phyloP scores from a whole-genome alignment of 1,139 yeast species.

The Sugiyamaella pinicola region DNA sequence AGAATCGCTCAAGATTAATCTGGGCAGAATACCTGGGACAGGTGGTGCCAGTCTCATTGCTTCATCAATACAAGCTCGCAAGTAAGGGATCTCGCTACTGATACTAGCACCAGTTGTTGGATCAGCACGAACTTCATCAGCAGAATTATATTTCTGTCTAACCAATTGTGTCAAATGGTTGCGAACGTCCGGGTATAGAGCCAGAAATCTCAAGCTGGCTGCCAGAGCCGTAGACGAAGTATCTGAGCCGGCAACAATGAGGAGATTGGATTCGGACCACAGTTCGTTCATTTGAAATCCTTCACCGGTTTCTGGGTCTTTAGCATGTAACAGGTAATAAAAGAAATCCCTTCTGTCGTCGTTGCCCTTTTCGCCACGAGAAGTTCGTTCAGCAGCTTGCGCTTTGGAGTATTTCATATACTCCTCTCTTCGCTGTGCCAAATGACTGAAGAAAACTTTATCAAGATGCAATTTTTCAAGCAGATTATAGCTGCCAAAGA shows the following conservation, averaged over 20 bases:
- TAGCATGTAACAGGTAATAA: slow-evolving; percentile 27
- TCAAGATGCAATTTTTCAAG: slow-evolving; percentile 27
- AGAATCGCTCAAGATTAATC: slow-evolving; percentile 21
- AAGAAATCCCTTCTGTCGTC: slow-evolving; percentile 27
- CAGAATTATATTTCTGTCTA: slow-evolving; percentile 22
- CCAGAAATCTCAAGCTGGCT: slow-evolving; percentile 26
- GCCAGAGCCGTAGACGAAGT: slow-evolving; percentile 29
- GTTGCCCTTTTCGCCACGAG: slow-evolving; percentile 24
- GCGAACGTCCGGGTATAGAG: slow-evolving; percentile 26
- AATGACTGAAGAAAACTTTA: slow-evolving; percentile 25
- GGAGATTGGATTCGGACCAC: slow-evolving; percentile 29
- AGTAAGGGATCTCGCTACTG: slow-evolving; percentile 23
- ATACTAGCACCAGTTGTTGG: slow-evolving; percentile 15
- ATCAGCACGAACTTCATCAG: slow-evolving; percentile 23
- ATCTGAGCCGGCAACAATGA: slow-evolving; percentile 31
- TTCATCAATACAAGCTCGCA: slow-evolving; percentile 29
- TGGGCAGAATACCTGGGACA: slow-evolving; percentile 29
- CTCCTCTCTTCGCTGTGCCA: slow-evolving; percentile 24
- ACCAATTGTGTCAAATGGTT: slow-evolving; percentile 20
- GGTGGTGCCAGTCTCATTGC: slow-evolving; percentile 31
- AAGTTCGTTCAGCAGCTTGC: slow-evolving; percentile 28
- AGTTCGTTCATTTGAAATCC: slow-evolving; percentile 28
- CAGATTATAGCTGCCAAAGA: slow-evolving; percentile 24
- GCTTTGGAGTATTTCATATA: slow-evolving; percentile 29
- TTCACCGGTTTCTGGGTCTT: slow-evolving; percentile 29